Evolutionary conservation across 1,284 basidiomycete species (phyloP).

Genomic region (Hymenochaete sp.): DNA sequence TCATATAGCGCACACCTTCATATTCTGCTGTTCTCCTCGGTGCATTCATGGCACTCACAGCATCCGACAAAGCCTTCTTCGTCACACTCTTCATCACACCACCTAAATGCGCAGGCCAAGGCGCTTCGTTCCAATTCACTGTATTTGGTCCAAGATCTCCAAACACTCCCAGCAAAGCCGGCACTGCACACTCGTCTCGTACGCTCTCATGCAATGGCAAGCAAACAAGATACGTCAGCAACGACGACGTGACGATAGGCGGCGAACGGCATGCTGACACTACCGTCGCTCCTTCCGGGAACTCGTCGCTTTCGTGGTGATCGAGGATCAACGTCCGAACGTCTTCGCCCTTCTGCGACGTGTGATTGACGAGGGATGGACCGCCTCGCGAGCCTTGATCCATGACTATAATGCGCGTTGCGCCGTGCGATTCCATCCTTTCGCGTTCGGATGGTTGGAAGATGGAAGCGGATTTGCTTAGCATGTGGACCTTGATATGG

Average conservation of each 20-base stretch:
- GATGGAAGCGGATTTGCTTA: conserved; percentile 26
- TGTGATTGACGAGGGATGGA: conserved; percentile 19
- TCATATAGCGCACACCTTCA: conserved; percentile 6
- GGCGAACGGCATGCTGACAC: conserved; percentile 24
- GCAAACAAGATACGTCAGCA: conserved; percentile 27
- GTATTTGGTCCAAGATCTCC: conserved; percentile 26
- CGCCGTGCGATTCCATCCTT: conserved; percentile 20
- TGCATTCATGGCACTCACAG: conserved; percentile 28
- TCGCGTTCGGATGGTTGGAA: conserved; percentile 23
- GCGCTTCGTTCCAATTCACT: conserved; percentile 22
- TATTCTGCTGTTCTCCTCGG: conserved; percentile 20
- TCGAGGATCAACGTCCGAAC: conserved; percentile 26
- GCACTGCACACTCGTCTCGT: conserved; percentile 18
- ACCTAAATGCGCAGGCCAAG: conserved; percentile 24
- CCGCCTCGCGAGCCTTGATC: conserved; percentile 29
- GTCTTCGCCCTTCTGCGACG: neutral
- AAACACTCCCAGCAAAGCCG: conserved; percentile 27
- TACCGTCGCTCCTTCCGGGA: conserved; percentile 23
- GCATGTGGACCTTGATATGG: conserved; percentile 25
- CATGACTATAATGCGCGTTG: conserved; percentile 23
- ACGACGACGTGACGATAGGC: conserved; percentile 26
- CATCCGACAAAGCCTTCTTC: conserved; percentile 26
- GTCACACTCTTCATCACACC: conserved; percentile 25
- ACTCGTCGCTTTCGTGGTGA: conserved; percentile 27
- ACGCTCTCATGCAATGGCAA: conserved; percentile 22